Evolutionary conservation across 2,329 filamentous ascomycete genomes (phyloP).

Genomic region (Lachnellula arida): DNA sequence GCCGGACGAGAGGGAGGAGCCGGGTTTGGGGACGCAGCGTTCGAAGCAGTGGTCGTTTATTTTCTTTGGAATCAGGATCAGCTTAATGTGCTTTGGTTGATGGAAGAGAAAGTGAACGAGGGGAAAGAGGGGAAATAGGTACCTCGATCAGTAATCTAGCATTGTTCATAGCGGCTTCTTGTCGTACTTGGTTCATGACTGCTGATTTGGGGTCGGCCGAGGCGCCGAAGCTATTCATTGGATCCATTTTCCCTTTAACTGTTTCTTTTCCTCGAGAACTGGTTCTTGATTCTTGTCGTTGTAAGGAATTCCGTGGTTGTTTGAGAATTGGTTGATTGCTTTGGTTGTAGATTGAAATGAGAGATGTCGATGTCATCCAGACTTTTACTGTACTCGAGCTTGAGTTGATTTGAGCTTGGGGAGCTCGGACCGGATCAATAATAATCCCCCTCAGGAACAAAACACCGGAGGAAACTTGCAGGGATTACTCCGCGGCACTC

Average conservation of each 20-base stretch:
- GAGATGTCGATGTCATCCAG: too few relatives aligned
- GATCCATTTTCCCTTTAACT: neutral
- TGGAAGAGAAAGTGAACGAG: neutral
- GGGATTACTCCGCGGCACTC: neutral
- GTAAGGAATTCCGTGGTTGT: neutral
- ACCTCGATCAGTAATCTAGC: constrained; percentile 68
- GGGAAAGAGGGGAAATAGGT: constrained; percentile 29
- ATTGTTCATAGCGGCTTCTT: constrained; percentile 61
- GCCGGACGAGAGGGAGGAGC: constrained; percentile 53
- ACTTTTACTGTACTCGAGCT: neutral
- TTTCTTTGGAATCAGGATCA: constrained; percentile 56
- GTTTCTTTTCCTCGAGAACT: too few relatives aligned
- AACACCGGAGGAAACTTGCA: neutral
- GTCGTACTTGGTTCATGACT: constrained; percentile 50
- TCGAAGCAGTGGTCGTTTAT: constrained; percentile 79
- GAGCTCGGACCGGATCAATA: neutral
- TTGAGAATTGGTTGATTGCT: constrained; percentile 3
- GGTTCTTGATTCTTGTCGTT: neutral
- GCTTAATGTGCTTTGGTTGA: constrained; percentile 2
- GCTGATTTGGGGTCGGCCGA: constrained; percentile 27
- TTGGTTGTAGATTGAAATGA: too few relatives aligned
- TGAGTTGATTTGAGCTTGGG: neutral
- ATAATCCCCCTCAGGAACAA: neutral
- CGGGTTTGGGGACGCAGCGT: constrained; percentile 68
- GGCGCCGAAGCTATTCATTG: constrained; percentile 13